Evolutionary conservation across 352 stramenopile genomes (phyloP), one percentile per base, ranked within the genome.

Genomic region (Globisporangium takayamanum): DNA sequence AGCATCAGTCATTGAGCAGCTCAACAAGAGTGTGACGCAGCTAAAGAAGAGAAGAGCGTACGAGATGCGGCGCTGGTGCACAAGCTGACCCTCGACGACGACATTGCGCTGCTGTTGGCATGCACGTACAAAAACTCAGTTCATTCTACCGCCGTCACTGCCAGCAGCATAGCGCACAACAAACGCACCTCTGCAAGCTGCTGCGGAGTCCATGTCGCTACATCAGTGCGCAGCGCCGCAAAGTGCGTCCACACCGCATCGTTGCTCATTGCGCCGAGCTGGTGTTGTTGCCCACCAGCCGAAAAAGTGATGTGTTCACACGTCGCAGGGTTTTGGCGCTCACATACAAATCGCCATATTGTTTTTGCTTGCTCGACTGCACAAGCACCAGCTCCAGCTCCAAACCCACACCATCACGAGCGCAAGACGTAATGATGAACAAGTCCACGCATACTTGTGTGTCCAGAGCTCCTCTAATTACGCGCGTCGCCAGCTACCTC

Each of bases 1-100:
- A 56, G 33, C 10, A 44, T 2, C 36, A 22, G 5, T 16, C 36
- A 26, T 5, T 16, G n/a, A 26, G n/a, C 15, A 56, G 3, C 0
- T 16, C 16, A 25, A 16, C 12, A 28, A 41, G 47, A 14, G 18
- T 8, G 44, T 49, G n/a, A 20, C 3, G 16, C 15, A 49, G 5
- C 11, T 20, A 49, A 49, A 47, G n/a, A 26, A 50, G 46, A 25
- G 28, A 5, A 42, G 26, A 72, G 1, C 73, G 52, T 67, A 87
- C 77, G 77, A 87, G 64, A 93, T 78, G 28, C 80, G 78, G 0
- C 84, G 79, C 61, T 80, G 68, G 59, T 90, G 84, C 76, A 89
- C 80, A 14, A 93, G 71, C 56, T 88, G 80, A 1, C 80, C 84
- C 66, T 91, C 66, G 18, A 93, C 79, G 0, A 69, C 53, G n/a